phyloP scores from a whole-genome alignment of 768 basidiomycete species.

The Boletus reticuloceps region DNA sequence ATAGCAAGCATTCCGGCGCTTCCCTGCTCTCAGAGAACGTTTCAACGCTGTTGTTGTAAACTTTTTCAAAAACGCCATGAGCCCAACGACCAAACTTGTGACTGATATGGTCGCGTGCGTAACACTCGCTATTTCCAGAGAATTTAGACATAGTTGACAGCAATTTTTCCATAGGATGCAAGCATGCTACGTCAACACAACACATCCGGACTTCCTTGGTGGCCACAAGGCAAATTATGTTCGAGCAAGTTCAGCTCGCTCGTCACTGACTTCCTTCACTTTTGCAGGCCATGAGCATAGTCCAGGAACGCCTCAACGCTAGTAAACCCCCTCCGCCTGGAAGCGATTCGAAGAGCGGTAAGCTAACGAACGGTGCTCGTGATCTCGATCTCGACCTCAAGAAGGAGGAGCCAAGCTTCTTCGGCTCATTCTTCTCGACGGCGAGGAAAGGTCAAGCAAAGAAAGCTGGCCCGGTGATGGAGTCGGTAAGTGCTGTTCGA shows the following conservation, averaged over 20 bases:
- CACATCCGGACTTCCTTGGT: slow-evolving; percentile 96
- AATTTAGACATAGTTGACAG: neutral
- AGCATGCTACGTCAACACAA: slow-evolving; percentile 98
- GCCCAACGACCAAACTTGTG: slow-evolving; percentile 93
- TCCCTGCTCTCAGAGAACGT: slow-evolving; percentile 92
- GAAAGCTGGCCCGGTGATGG: slow-evolving; percentile 59
- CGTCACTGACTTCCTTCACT: slow-evolving; percentile 2
- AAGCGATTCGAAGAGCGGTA: slow-evolving; percentile 68
- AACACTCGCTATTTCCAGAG: neutral
- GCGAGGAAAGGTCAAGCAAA: slow-evolving; percentile 59
- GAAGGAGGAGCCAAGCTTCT: slow-evolving; percentile 91
- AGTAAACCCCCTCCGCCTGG: slow-evolving; percentile 60
- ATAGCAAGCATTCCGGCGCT: slow-evolving; percentile 94
- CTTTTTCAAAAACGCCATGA: slow-evolving; percentile 95
- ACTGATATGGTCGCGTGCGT: slow-evolving; percentile 87
- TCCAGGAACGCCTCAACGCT: slow-evolving; percentile 79
- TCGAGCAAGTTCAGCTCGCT: neutral
- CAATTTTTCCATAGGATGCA: slow-evolving; percentile 67
- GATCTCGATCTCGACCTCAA: slow-evolving; percentile 89
- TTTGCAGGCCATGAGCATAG: slow-evolving; percentile 79
- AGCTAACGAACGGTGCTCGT: slow-evolving; percentile 80
- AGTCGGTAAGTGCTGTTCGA: slow-evolving; percentile 41
- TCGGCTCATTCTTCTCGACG: slow-evolving; percentile 90
- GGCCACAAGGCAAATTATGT: slow-evolving; percentile 71
- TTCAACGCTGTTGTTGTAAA: slow-evolving; percentile 96